phyloP scores from a whole-genome alignment of 1,284 basidiomycete genomes.

The Fomitopsis palustris region DNA sequence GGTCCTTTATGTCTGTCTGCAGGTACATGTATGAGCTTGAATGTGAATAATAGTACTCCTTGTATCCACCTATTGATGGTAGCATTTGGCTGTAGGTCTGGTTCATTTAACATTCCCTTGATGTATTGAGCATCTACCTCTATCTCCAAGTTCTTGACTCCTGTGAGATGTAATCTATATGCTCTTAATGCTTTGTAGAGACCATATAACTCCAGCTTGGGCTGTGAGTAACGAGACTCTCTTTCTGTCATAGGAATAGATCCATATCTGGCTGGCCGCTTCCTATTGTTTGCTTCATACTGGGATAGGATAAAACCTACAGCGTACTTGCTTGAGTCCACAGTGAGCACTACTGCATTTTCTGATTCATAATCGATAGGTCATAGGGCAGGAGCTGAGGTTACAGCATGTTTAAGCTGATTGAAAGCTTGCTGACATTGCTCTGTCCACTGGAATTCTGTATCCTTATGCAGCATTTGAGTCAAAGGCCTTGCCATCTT shows the following conservation, averaged over 20 bases:
- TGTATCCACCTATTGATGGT: slow-evolving; percentile 38
- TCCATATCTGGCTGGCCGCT: background rate
- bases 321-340: background rate
- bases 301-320: background rate
- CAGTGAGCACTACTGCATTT: background rate
- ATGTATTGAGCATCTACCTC: slow-evolving; percentile 29
- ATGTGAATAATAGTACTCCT: slow-evolving; percentile 32
- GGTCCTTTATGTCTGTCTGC: slow-evolving; percentile 11
- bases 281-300: background rate
- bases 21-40: slow-evolving; percentile 29
- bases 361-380: slow-evolving; percentile 15
- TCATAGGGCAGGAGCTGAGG: slow-evolving; percentile 27
- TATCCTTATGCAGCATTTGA: slow-evolving; percentile 20
- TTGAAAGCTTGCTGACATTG: slow-evolving; percentile 14
- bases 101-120: slow-evolving; percentile 19
- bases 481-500: slow-evolving; percentile 15
- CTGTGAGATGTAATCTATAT: slow-evolving; percentile 30
- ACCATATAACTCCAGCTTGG: slow-evolving; percentile 26
- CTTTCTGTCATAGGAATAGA: slow-evolving; percentile 20
- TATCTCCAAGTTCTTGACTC: slow-evolving; percentile 30
- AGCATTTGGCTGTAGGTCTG: slow-evolving; percentile 30
- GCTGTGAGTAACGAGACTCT: slow-evolving; percentile 31
- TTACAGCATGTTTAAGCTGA: background rate
- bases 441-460: slow-evolving; percentile 13
- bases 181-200: slow-evolving; percentile 30